Conservation (phyloP, 2,329 filamentous ascomycete species). For the Penicillium olsonii region DNA sequence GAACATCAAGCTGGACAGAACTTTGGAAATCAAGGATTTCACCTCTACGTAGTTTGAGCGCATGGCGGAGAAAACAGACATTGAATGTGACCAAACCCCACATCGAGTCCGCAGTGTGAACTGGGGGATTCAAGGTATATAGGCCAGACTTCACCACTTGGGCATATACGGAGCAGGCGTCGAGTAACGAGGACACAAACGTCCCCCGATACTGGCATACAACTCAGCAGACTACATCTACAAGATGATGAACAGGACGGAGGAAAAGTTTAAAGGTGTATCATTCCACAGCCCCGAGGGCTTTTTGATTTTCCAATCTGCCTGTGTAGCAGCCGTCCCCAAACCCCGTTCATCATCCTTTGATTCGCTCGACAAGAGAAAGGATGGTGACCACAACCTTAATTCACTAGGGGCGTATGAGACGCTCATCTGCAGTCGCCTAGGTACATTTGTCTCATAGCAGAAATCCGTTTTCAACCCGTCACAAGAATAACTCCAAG, state of each 20-base stretch:
- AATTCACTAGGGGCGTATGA: constrained; percentile 43
- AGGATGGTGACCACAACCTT: constrained; percentile 43
- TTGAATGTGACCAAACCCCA: no score
- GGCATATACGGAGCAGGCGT: no score
- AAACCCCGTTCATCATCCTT: constrained; percentile 31
- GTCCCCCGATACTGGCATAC: not conserved
- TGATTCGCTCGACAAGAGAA: constrained; percentile 32
- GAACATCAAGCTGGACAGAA: no score
- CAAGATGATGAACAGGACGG: constrained; percentile 10
- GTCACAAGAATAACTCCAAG: constrained; percentile 62
- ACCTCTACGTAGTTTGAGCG: no score
- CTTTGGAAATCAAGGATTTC: no score
- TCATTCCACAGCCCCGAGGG: constrained; percentile 26
- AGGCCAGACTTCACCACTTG: no score
- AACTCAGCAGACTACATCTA: constrained; percentile 8
- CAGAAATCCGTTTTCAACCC: constrained; percentile 43
- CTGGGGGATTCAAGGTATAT: no score
- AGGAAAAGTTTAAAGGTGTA: constrained; percentile 27
- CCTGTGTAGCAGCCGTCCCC: constrained; percentile 26
- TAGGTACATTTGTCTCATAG: constrained; percentile 47
- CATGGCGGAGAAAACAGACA: no score
- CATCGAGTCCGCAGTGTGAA: no score
- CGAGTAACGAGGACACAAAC: no score
- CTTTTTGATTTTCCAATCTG: constrained; percentile 30
- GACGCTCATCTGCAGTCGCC: constrained; percentile 41